Percentiles rank a stretch among this genome's conserved stretches.
Evolutionary conservation across 2,329 filamentous ascomycete species (phyloP).

Genomic region (Colletotrichum tofieldiae): DNA sequence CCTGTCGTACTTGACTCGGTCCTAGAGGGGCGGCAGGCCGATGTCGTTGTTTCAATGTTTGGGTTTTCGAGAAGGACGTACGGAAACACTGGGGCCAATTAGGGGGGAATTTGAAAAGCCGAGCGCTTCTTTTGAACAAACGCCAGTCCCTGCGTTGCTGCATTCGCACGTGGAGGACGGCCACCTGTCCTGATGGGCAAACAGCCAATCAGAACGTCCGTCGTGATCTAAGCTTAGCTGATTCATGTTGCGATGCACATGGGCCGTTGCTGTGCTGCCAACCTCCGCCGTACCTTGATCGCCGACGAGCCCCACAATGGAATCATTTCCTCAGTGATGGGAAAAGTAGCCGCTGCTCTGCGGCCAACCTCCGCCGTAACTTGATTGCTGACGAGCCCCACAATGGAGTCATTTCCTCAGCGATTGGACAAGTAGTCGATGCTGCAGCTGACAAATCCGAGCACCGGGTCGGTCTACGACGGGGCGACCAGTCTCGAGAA

Average conservation of each 20-base stretch:
- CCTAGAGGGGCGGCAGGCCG: constrained; percentile 4
- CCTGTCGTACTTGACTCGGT: constrained; percentile 42
- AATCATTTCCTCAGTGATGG: too few relatives aligned
- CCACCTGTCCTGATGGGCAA: neutral
- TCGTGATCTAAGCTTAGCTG: neutral
- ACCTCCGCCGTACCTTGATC: neutral
- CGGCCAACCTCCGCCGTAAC: neutral
- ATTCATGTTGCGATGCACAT: neutral
- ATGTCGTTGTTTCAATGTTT: constrained; percentile 2
- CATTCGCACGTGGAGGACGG: neutral
- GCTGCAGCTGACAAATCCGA: neutral
- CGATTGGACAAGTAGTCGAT: neutral
- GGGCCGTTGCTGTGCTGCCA: neutral
- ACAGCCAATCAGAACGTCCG: neutral
- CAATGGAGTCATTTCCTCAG: too few relatives aligned
- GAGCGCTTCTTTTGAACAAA: neutral
- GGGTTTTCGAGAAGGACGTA: neutral
- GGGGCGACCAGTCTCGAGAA: neutral
- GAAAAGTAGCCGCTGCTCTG: neutral
- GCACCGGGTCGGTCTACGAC: neutral
- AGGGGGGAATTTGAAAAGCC: neutral
- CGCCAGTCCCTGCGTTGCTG: neutral
- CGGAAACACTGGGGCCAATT: neutral
- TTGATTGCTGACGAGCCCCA: neutral
- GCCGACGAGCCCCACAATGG: too few relatives aligned